phyloP scores from a whole-genome alignment of 2,329 filamentous ascomycete genomes.

The Aspergillus amoenus region DNA sequence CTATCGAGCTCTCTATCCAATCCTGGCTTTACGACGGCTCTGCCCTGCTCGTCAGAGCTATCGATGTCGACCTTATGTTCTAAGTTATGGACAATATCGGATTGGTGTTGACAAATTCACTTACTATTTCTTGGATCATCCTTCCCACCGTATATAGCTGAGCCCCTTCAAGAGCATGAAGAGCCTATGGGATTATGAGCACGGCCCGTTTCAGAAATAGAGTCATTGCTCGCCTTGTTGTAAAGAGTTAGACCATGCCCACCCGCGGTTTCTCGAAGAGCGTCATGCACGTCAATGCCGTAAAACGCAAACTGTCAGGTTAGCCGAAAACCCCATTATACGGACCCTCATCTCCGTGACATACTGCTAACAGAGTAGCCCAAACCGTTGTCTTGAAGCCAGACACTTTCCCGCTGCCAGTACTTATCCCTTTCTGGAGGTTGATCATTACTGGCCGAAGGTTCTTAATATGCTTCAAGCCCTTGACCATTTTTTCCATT shows the following conservation, averaged over 20 bases:
- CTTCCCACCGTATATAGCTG: constrained; percentile 66
- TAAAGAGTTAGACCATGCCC: constrained; percentile 54
- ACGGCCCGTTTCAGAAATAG: neutral
- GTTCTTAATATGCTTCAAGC: constrained; percentile 72
- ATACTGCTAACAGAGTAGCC: constrained; percentile 63
- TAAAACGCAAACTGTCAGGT: constrained; percentile 64
- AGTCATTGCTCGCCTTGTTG: constrained; percentile 47
- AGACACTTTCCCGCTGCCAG: constrained; percentile 48
- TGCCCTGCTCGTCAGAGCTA: constrained; percentile 66
- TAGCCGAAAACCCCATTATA: neutral
- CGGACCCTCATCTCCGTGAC: constrained; percentile 11
- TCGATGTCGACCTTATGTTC: constrained; percentile 69
- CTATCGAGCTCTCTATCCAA: constrained; percentile 74
- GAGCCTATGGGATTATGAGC: constrained; percentile 45
- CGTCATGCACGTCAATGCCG: constrained; percentile 67
- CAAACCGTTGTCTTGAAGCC: constrained; percentile 68
- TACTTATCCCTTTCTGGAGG: constrained; percentile 74
- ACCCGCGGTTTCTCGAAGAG: constrained; percentile 58
- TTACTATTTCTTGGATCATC: constrained; percentile 65
- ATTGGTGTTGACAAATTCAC: neutral
- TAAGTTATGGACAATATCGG: neutral
- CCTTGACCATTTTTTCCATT: constrained; percentile 57
- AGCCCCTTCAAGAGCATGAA: constrained; percentile 58
- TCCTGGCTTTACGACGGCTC: constrained; percentile 70
- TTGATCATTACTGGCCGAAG: constrained; percentile 67